phyloP scores from a whole-genome alignment of 208 protist genomes.

The Eutreptiella sp. region DNA sequence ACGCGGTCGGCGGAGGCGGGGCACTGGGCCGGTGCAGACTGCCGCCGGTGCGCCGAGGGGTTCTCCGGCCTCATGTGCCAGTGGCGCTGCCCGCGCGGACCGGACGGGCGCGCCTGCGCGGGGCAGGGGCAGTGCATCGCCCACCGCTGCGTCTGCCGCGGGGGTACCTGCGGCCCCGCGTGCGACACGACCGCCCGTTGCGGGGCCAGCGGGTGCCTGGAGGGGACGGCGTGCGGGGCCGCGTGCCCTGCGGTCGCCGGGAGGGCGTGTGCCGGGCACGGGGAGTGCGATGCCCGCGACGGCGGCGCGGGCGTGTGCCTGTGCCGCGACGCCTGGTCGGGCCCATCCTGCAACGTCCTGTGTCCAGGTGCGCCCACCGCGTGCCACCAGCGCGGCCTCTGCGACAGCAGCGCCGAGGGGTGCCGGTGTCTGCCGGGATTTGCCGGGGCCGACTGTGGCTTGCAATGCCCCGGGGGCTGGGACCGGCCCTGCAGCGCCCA shows the following conservation, averaged over 20 bases:
- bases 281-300: neutral
- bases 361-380: neutral
- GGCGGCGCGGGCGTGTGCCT: neutral
- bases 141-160: neutral
- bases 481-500: slow-evolving; percentile 10
- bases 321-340: neutral
- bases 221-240: neutral
- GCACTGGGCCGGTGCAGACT: slow-evolving; percentile 20
- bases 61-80: slow-evolving; percentile 8
- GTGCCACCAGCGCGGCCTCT: neutral
- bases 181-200: neutral
- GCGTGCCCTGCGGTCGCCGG: neutral
- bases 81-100: neutral
- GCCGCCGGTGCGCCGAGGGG: slow-evolving; percentile 9
- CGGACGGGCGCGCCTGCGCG: neutral
- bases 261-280: neutral
- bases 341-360: neutral
- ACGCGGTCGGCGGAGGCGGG: slow-evolving; percentile 2
- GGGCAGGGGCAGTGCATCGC: neutral
- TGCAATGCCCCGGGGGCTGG: neutral
- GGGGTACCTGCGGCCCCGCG: neutral
- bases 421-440: slow-evolving; percentile 3
- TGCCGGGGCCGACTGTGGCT: neutral
- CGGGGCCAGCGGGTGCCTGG: neutral
- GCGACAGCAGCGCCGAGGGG: neutral